These are phyloP conservation scores for Bipolaris cookei DNA, from an alignment of 2,329 filamentous ascomycete species.

Conservation along the genomic window DNA sequence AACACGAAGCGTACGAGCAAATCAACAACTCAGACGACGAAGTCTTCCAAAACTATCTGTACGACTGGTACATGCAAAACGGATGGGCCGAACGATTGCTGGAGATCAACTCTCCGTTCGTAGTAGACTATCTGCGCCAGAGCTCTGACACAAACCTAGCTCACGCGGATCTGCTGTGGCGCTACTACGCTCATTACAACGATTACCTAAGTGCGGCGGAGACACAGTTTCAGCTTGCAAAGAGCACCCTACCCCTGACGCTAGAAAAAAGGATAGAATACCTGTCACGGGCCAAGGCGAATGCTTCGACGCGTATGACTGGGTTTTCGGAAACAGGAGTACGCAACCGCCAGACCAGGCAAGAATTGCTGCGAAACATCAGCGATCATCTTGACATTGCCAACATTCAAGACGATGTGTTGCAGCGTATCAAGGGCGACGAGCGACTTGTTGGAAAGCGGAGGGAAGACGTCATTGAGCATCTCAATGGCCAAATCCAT, in stretches of 20 bases:
- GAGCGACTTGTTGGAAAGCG: constrained; percentile 69
- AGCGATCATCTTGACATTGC: constrained; percentile 88
- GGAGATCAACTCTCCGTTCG: constrained; percentile 81
- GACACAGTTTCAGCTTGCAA: constrained; percentile 82
- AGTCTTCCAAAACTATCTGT: constrained; percentile 94
- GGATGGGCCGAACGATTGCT: constrained; percentile 86
- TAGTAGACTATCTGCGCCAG: constrained; percentile 82
- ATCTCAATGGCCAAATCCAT: constrained; percentile 79
- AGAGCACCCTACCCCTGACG: constrained; percentile 79
- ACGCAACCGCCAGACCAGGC: constrained; percentile 72
- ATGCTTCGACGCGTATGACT: constrained; percentile 81
- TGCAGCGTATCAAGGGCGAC: constrained; percentile 79
- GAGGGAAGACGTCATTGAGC: constrained; percentile 67
- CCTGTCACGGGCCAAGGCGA: constrained; percentile 87
- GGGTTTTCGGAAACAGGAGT: constrained; percentile 65
- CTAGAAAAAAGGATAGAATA: constrained; percentile 88
- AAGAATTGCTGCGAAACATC: constrained; percentile 83
- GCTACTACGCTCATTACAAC: constrained; percentile 85
- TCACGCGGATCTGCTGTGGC: constrained; percentile 90
- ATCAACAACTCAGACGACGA: constrained; percentile 89
- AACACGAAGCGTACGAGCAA: constrained; percentile 86
- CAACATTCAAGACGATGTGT: constrained; percentile 90
- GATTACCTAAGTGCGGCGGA: constrained; percentile 85
- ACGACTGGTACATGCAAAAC: constrained; percentile 93
- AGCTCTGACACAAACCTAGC: constrained; percentile 73